Percentiles rank a stretch among this genome's conserved stretches.
phyloP scores from a whole-genome alignment of 768 basidiomycete species.

The Mycena albidolilacea region DNA sequence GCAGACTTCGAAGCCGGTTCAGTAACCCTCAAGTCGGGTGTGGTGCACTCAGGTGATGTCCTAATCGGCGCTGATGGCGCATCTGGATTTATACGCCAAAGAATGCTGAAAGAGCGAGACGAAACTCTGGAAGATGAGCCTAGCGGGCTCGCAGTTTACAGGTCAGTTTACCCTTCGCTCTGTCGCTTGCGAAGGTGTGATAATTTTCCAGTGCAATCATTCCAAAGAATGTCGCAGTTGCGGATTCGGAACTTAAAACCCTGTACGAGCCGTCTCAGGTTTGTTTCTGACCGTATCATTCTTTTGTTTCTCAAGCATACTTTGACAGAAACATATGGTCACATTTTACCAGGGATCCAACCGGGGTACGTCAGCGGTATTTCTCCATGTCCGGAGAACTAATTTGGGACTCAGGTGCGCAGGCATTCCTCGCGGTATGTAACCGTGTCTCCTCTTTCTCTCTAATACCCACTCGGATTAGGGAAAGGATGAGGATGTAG shows the following conservation, averaged over 20 bases:
- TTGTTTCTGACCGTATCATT: not conserved
- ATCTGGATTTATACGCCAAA: slow-evolving; percentile 4
- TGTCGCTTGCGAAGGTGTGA: too few species aligned
- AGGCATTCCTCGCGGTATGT: slow-evolving; percentile 8
- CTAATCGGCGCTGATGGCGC: slow-evolving; percentile 32
- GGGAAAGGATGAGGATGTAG: slow-evolving; percentile 16
- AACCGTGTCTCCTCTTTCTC: too few species aligned
- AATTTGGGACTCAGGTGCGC: not conserved
- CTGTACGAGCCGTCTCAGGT: slow-evolving; percentile 12
- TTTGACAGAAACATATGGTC: not conserved
- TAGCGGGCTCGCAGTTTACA: slow-evolving; percentile 12
- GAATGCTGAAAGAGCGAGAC: not conserved
- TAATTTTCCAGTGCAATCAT: slow-evolving; percentile 3
- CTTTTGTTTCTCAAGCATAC: not conserved
- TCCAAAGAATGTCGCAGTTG: not conserved
- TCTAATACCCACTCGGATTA: not conserved
- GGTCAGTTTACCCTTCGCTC: not conserved
- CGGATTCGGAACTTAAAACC: not conserved
- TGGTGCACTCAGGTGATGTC: slow-evolving; percentile 8
- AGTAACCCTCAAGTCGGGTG: slow-evolving; percentile 25
- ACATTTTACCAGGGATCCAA: slow-evolving; percentile 2
- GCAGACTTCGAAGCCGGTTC: slow-evolving; percentile 13
- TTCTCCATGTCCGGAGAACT: not conserved
- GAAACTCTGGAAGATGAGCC: not conserved
- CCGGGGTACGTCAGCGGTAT: not conserved